phyloP scores from a whole-genome alignment of 1,284 basidiomycete genomes.

The Coriolopsis trogii region DNA sequence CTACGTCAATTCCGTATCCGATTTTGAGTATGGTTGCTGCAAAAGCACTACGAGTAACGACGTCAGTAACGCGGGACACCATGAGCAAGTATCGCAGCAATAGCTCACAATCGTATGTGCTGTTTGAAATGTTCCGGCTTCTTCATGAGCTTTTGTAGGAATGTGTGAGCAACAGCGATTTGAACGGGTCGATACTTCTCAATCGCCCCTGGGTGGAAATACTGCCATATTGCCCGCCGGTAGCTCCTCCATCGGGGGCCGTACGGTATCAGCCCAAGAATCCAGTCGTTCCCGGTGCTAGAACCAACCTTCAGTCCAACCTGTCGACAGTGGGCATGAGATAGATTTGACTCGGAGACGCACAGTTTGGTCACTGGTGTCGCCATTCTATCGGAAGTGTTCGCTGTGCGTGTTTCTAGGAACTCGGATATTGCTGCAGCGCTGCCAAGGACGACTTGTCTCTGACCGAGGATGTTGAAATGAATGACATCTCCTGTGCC shows the following conservation, averaged over 20 bases:
- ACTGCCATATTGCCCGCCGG: constrained; percentile 9
- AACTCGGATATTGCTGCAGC: constrained; percentile 9
- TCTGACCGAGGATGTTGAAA: too few relatives aligned
- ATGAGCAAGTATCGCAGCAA: too few relatives aligned
- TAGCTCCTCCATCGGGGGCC: constrained; percentile 7
- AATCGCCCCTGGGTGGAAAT: constrained; percentile 9
- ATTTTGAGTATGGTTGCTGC: constrained; percentile 12
- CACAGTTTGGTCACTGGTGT: background rate
- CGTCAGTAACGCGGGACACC: too few relatives aligned
- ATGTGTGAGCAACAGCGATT: background rate
- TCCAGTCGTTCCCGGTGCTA: background rate
- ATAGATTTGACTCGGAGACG: background rate
- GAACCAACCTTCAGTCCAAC: too few relatives aligned
- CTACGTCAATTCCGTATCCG: constrained; percentile 15
- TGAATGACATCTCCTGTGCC: too few relatives aligned
- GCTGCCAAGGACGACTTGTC: constrained; percentile 25
- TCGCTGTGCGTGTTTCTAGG: constrained; percentile 16
- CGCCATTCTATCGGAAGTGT: constrained; percentile 14
- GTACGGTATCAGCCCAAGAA: constrained; percentile 8
- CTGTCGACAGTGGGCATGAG: too few relatives aligned
- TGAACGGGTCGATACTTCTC: constrained; percentile 5
- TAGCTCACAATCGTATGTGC: constrained; percentile 8
- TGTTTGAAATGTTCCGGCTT: background rate
- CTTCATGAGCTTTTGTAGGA: constrained; percentile 9
- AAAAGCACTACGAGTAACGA: background rate